Conservation (phyloP, 805 yeast species). For the Zygoascus bituminiphila region DNA sequence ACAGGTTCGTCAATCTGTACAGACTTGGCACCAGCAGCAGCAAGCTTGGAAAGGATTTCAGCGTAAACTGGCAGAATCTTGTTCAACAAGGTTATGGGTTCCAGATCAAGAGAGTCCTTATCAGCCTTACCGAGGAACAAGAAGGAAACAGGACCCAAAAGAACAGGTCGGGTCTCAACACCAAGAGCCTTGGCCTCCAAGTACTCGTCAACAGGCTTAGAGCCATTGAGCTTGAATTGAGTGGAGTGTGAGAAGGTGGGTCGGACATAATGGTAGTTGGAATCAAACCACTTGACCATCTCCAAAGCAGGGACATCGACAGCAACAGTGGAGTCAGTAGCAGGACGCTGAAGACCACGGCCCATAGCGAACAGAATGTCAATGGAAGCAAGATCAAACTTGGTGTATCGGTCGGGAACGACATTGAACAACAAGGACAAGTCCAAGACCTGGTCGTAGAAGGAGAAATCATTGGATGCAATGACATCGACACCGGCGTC, state of each 20-base stretch:
- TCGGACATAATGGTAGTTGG: conserved; percentile 99
- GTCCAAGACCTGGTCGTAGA: conserved; percentile 95
- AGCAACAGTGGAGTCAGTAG: conserved; percentile 75
- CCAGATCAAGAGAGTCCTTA: conserved; percentile 92
- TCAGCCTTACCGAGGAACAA: conserved; percentile 95
- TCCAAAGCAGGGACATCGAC: conserved; percentile 97
- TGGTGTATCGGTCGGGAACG: conserved; percentile 93
- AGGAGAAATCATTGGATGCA: conserved; percentile 96
- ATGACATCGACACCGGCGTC: conserved; percentile 95
- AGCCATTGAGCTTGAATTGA: conserved; percentile 90
- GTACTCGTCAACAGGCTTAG: conserved; percentile 95
- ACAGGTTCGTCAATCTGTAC: conserved; percentile 98
- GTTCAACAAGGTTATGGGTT: conserved; percentile 82
- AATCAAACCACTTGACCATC: conserved; percentile 99
- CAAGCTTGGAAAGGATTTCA: conserved; percentile 78
- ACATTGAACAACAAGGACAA: conserved; percentile 88
- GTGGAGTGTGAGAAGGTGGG: conserved; percentile 97
- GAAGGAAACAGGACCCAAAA: conserved; percentile 95
- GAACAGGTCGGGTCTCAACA: conserved; percentile 93
- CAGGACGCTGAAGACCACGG: conserved; percentile 98
- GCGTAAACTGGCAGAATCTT: conserved; percentile 90
- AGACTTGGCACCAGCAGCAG: conserved; percentile 87
- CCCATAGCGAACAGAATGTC: conserved; percentile 99
- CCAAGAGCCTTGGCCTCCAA: conserved; percentile 97
- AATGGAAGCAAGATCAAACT: conserved; percentile 78